Evolutionary conservation across 768 basidiomycete genomes (phyloP), one percentile per base, ranked within the genome.

Genomic region (Boletus rubropictus): DNA sequence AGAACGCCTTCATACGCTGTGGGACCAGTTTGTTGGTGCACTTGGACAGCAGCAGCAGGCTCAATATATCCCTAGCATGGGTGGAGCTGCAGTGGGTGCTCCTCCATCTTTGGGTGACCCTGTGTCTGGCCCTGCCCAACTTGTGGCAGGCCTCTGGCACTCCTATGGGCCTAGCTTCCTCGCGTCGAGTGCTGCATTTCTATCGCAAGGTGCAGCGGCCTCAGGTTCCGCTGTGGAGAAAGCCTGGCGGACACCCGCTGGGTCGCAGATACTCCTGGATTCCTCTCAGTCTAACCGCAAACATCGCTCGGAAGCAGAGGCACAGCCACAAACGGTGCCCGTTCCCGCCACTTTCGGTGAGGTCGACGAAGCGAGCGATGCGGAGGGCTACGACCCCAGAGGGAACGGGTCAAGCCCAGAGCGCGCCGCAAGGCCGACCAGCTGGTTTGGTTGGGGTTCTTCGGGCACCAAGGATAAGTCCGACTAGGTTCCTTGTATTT

Each of bases 151-250:
- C 0, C 69, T 92, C 14, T 91, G 89, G 89, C 72, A 73, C n/a
- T 77, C 81, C 2, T 91, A 88, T 51, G 89, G 87, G 1, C 89
- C 89, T 0, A 61, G 74, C 3, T 73, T 90, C 35, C 56, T 90
- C 11, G 85, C 84, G 3, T 75, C 79, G 1, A 84, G 87, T 17
- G 75, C 84, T 0, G 77, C 79, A 3, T 61, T 89, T 4, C 64
- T 89, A 12, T 72, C 72, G 15, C 79, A 82, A 50, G 70, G 76
- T 18, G 69, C 77, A 11, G 67, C 70, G 0, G 67, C 71, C 15
- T 66, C 78, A 1, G 58, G 67, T 28, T 50, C 70, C 21, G 50
- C 64, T 20, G 18, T 55, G 15, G 58, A 61, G 4, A 53, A 49
- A 29, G 56, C 64, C 24, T 61, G 62, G 62, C 63, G 55, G 48